phyloP scores from a whole-genome alignment of 441 rosid species.

The Populus hybrid region DNA sequence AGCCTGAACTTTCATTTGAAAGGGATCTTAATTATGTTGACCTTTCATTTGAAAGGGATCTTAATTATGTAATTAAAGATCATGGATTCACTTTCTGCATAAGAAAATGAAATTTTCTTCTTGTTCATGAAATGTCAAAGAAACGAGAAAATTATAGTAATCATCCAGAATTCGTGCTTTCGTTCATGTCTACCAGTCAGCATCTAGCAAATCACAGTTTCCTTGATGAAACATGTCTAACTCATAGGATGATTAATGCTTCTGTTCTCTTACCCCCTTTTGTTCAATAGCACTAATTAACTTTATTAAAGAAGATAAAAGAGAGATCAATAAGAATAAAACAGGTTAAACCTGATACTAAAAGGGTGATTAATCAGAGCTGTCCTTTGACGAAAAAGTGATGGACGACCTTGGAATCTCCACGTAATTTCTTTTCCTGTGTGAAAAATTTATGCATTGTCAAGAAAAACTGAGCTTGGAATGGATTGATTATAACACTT shows the following conservation, averaged over 20 bases:
- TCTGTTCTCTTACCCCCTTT: background rate
- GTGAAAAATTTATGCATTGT: too few relatives aligned
- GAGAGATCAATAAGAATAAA: background rate
- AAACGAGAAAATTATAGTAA: constrained; percentile 22
- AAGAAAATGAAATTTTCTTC: constrained; percentile 26
- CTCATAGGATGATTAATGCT: constrained; percentile 13
- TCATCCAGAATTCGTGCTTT: constrained; percentile 1
- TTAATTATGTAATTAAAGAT: constrained; percentile 28
- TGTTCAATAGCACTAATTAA: constrained; percentile 12
- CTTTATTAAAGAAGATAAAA: constrained; percentile 20
- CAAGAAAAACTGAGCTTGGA: background rate
- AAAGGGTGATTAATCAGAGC: background rate
- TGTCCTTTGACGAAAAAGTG: background rate
- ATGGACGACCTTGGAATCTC: background rate
- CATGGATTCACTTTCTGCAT: constrained; percentile 29
- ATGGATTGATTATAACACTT: too few relatives aligned
- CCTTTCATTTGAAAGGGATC: too few relatives aligned
- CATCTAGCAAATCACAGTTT: constrained; percentile 8
- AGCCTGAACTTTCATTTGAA: constrained; percentile 16
- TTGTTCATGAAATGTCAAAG: constrained; percentile 28
- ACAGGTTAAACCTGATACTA: background rate
- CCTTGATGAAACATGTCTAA: background rate
- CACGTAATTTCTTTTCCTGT: background rate
- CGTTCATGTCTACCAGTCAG: constrained; percentile 1
- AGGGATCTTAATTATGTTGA: too few relatives aligned